Base-by-base conservation (phyloP, 2,329 filamentous ascomycete species). In the Exophiala phaeomuriformis region DNA sequence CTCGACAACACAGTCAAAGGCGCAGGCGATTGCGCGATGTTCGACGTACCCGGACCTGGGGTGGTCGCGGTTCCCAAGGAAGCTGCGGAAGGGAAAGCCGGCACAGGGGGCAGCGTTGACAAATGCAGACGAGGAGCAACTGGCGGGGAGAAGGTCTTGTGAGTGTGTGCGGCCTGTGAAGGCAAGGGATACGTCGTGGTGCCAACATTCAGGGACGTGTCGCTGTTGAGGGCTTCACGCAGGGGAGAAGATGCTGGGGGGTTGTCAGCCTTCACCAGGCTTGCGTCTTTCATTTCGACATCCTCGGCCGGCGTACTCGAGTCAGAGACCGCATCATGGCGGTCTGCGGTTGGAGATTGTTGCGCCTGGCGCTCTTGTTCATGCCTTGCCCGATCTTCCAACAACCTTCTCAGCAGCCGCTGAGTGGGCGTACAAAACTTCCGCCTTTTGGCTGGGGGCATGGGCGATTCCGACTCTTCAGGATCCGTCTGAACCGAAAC, bases 261-360 rank as follows among this genome's bases (percentile, higher is more conserved):
- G 43, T 28, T 28, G 50, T 51, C 30, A 47, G 51, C 30, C 46
- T 41, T 27, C 37, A 8, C 33, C 45, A 33, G n/a, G 52, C 35
- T 32, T 31, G 65, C 64, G 56, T 77, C 74, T 56, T 71, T 71
- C 75, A 77, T 77, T 49, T 75, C 74, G 10, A 74, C 64, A 61
- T 76, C 74, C 8, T 65, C 63, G 1, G 51, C 10, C 7, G 55
- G 57, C 6, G 65, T 56, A 28, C 55, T 45, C n/a, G 29, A 44
- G 40, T 58, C 53, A 27, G 27, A 39, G 43, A 59, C 52, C 55
- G 57, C 46, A 2, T 39, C 10, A 3, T 8, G 40, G 12, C 42
- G 32, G 51, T 43, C 40, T n/a, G 43, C 19, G 5, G 53, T 33
- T 31, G 58, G 53, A 46, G 61, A 47, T 42, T 51, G 49, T 33